Percentiles rank a stretch among this genome's conserved stretches.
These are phyloP conservation scores for Hyaloscypha finlandica DNA, from an alignment of 495 filamentous ascomycete species.

Conservation along the genomic window DNA sequence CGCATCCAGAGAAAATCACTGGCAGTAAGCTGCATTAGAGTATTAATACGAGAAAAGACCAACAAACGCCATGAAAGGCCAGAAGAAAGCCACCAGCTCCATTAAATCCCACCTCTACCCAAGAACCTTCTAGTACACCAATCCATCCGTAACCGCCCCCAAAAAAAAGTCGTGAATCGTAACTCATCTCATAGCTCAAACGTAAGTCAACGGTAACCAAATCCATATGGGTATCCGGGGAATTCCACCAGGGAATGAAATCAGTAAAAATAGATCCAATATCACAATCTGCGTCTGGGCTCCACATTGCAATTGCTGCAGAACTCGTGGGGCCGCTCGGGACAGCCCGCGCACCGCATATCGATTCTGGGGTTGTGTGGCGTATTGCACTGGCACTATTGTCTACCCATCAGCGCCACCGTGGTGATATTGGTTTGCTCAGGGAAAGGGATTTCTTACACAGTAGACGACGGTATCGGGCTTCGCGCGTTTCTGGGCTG, in stretches of 20 bases:
- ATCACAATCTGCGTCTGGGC: too few species aligned
- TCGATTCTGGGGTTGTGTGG: constrained; percentile 10
- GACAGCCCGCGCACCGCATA: background rate
- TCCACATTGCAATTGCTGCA: background rate
- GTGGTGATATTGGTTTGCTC: background rate
- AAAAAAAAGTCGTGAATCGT: background rate
- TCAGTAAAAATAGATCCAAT: background rate
- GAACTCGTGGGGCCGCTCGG: background rate
- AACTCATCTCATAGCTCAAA: background rate
- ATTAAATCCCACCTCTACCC: background rate
- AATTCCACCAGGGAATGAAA: background rate
- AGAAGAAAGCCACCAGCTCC: background rate
- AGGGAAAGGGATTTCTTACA: constrained; percentile 4
- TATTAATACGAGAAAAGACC: background rate
- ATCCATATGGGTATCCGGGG: background rate
- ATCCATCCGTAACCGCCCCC: background rate
- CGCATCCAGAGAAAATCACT: too few species aligned
- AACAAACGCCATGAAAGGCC: background rate
- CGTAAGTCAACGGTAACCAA: background rate
- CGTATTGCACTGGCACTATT: constrained; percentile 19
- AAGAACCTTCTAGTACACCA: background rate
- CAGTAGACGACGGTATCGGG: constrained; percentile 9
- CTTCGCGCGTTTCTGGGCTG: background rate
- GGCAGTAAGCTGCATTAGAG: too few species aligned
- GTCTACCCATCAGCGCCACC: background rate